Conservation (phyloP, 805 yeast species). For the Candida berthetii region DNA sequence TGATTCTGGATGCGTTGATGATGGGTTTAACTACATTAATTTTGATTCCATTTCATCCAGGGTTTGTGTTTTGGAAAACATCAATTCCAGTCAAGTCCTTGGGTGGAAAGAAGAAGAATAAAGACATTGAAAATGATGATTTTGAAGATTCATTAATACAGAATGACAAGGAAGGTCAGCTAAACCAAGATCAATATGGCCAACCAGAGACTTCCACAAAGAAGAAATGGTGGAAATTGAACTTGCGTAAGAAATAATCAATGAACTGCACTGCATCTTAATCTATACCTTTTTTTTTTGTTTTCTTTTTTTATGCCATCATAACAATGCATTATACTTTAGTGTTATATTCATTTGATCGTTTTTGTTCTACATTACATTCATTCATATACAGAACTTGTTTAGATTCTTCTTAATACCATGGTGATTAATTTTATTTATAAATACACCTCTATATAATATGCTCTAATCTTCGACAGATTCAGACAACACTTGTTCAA, state of each 20-base stretch:
- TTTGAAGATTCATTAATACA: not conserved
- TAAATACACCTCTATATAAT: no score
- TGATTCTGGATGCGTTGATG: conserved; percentile 59
- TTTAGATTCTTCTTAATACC: no score
- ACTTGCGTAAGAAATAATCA: no score
- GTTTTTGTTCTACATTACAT: no score
- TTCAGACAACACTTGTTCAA: not conserved
- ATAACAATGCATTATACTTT: no score
- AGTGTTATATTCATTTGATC: no score
- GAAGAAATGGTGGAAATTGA: not conserved
- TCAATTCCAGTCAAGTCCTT: not conserved
- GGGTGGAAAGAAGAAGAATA: not conserved
- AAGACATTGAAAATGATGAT: not conserved
- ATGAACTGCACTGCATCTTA: no score
- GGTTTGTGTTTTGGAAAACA: conserved; percentile 35
- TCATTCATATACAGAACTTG: no score
- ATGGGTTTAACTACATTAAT: conserved; percentile 40
- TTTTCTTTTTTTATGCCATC: no score
- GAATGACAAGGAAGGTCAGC: not conserved
- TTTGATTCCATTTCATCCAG: conserved; percentile 59
- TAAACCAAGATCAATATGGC: not conserved
- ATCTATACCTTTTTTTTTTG: not conserved
- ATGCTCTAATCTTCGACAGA: not conserved
- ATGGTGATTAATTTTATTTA: no score
- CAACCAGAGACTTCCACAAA: not conserved